Conservation (phyloP, 2,329 filamentous ascomycete species). For the Clarireedia monteithiana region DNA sequence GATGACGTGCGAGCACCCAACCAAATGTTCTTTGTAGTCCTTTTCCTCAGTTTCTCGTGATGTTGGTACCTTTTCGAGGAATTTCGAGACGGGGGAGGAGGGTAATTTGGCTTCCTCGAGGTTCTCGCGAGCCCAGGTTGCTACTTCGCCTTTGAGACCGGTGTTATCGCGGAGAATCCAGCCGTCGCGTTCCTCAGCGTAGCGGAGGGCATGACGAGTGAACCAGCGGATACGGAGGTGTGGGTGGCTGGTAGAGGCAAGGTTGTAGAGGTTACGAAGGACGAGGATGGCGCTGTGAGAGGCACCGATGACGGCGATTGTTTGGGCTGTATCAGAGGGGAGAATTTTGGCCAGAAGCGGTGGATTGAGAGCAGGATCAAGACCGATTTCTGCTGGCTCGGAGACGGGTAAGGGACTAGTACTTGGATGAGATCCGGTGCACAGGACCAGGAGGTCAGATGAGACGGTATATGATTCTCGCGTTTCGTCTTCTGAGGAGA, state of each 20-base stretch:
- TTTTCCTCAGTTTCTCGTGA: constrained; percentile 33
- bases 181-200: constrained; percentile 53
- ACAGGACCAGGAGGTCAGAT: constrained; percentile 40
- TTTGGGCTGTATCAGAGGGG: constrained; percentile 31
- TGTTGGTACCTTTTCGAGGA: constrained; percentile 24
- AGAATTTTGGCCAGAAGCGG: constrained; percentile 37
- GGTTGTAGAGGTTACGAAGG: constrained; percentile 50
- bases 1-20: constrained; percentile 43
- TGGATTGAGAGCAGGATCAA: constrained; percentile 50
- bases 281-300: constrained; percentile 58
- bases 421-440: constrained; percentile 46
- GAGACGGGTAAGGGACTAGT: constrained; percentile 35
- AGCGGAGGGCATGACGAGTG: constrained; percentile 50
- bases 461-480: constrained; percentile 11
- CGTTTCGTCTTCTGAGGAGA: constrained; percentile 18
- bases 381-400: constrained; percentile 37
- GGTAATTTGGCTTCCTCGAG: constrained; percentile 45
- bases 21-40: constrained; percentile 39
- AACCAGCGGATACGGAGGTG: constrained; percentile 53
- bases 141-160: constrained; percentile 54
- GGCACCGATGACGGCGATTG: constrained; percentile 51
- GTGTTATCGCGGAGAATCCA: constrained; percentile 61
- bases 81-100: constrained; percentile 22
- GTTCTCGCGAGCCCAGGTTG: constrained; percentile 49
- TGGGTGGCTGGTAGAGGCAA: constrained; percentile 40